These are phyloP conservation scores for Zasmidium citrigriseum DNA, from an alignment of 2,329 filamentous ascomycete species.

Conservation along the genomic window DNA sequence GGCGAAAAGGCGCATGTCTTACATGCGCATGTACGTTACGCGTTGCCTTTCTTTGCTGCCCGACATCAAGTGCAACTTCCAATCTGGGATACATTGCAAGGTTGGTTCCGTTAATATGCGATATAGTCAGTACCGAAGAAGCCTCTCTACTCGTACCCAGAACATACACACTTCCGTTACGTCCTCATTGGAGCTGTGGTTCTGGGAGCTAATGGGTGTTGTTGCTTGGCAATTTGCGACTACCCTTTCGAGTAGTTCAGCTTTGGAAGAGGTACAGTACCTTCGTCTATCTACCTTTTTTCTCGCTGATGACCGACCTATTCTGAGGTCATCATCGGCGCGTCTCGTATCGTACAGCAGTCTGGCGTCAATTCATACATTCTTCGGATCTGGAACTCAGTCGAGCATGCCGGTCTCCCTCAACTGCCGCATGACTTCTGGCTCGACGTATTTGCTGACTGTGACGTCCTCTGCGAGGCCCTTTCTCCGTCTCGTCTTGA, in stretches of 20 bases:
- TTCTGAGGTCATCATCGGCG: too few species aligned
- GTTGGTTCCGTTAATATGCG: too few species aligned
- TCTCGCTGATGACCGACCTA: background rate
- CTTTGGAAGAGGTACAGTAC: background rate
- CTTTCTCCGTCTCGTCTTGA: slow-evolving; percentile 93
- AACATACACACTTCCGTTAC: too few species aligned
- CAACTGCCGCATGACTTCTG: slow-evolving; percentile 84
- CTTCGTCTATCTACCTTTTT: background rate
- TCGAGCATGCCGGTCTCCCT: slow-evolving; percentile 81
- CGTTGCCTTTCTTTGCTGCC: too few species aligned
- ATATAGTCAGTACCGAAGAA: too few species aligned
- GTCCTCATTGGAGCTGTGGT: background rate
- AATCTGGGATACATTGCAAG: too few species aligned
- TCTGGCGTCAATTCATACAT: background rate
- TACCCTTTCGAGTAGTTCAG: background rate
- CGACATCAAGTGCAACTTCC: too few species aligned
- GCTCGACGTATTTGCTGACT: slow-evolving; percentile 94
- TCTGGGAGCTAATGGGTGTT: background rate
- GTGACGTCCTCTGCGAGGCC: slow-evolving; percentile 93
- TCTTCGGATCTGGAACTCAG: too few species aligned
- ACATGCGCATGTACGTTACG: too few species aligned
- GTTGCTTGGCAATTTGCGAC: background rate
- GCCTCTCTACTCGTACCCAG: too few species aligned
- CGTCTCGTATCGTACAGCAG: background rate
- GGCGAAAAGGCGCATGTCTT: too few species aligned